These are phyloP conservation scores for Wolfiporia cocos DNA, from an alignment of 1,284 basidiomycete genomes.

Conservation along the genomic window DNA sequence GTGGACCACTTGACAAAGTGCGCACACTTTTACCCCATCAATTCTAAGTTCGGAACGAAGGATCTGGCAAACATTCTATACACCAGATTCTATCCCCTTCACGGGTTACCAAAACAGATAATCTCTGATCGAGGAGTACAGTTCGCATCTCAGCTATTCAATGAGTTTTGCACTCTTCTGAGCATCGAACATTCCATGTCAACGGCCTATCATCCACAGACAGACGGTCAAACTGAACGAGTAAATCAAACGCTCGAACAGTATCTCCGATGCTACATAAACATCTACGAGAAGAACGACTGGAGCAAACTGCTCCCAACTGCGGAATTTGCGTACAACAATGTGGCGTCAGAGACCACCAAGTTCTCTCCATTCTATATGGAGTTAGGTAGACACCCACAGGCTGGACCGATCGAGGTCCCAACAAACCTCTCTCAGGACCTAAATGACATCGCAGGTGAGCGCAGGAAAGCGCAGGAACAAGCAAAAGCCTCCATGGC, in stretches of 20 bases:
- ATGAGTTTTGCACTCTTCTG: conserved; percentile 25
- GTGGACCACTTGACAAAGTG: conserved; percentile 13
- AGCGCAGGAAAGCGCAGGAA: neutral
- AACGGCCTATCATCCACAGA: conserved; percentile 31
- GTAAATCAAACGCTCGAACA: conserved; percentile 28
- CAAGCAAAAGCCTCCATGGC: neutral
- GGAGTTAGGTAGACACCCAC: neutral
- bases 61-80: conserved; percentile 21
- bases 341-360: neutral
- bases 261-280: conserved; percentile 32
- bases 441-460: neutral
- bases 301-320: neutral
- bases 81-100: conserved; percentile 25
- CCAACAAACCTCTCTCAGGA: neutral
- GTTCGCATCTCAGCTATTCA: conserved; percentile 39
- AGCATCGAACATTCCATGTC: conserved; percentile 12
- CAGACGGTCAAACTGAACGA: conserved; percentile 31
- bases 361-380: conserved; percentile 1
- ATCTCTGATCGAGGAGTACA: conserved; percentile 29
- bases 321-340: conserved; percentile 1
- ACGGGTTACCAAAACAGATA: conserved; percentile 27
- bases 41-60: conserved; percentile 19
- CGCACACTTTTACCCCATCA: conserved; percentile 26
- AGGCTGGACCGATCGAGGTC: neutral
- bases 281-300: conserved; percentile 17